Evolutionary conservation across 2,329 filamentous ascomycete genomes (phyloP).

Genomic region (Pseudonectria foliicola): DNA sequence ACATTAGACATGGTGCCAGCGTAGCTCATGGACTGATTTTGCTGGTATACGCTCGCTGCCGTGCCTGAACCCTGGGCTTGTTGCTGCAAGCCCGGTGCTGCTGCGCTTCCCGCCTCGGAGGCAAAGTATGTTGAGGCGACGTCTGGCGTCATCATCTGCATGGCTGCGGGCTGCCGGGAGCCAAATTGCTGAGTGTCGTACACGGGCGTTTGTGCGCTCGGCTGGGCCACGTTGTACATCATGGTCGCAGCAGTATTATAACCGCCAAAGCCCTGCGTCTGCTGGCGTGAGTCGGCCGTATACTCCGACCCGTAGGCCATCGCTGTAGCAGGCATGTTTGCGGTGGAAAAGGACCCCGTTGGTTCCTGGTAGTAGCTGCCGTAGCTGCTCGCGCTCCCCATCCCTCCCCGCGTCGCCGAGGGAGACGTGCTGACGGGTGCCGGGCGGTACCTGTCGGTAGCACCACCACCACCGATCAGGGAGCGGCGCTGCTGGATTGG

Average conservation of each 20-base stretch:
- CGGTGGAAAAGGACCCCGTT: conserved; percentile 43
- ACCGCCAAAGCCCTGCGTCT: conserved; percentile 46
- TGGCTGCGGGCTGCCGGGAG: conserved; percentile 65
- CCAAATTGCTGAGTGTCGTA: conserved; percentile 76
- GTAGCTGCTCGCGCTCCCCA: conserved; percentile 52
- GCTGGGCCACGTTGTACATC: conserved; percentile 72
- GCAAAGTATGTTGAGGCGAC: conserved; percentile 64
- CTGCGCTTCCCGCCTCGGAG: conserved; percentile 36
- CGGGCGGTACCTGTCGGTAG: conserved; percentile 40
- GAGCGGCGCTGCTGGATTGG: conserved; percentile 38
- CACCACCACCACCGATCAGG: conserved; percentile 21
- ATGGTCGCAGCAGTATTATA: conserved; percentile 56
- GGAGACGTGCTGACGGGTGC: conserved; percentile 44
- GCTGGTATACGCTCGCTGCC: conserved; percentile 59
- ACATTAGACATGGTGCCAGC: conserved; percentile 39
- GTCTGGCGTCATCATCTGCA: conserved; percentile 57
- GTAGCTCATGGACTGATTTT: conserved; percentile 50
- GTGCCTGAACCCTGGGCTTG: conserved; percentile 39
- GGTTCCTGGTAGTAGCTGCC: conserved; percentile 53
- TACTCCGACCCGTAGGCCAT: conserved; percentile 60
- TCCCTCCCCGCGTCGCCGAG: conserved; percentile 35
- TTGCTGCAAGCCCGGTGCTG: conserved; percentile 46
- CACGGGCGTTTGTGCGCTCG: conserved; percentile 53
- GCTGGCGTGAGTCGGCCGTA: conserved; percentile 52
- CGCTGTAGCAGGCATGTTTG: conserved; percentile 48